phyloP scores from a whole-genome alignment of 78 protist species.

The Monocercomonoides exilis region DNA sequence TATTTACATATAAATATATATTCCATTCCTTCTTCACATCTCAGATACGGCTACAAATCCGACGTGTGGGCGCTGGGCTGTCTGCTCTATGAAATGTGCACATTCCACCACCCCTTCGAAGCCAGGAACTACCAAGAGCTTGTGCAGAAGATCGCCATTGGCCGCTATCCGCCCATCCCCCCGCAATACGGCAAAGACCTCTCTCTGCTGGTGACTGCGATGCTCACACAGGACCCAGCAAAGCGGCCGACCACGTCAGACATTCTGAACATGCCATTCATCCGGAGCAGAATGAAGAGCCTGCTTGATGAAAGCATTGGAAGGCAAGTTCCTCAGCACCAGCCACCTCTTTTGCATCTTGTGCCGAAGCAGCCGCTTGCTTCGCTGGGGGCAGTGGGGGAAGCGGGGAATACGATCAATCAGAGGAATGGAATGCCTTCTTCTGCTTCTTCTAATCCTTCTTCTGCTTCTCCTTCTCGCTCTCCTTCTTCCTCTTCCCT shows the following conservation, averaged over 20 bases:
- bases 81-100: slow-evolving; percentile 13
- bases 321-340: no score
- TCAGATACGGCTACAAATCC: slow-evolving; percentile 11
- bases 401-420: no score
- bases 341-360: no score
- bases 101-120: slow-evolving; percentile 17
- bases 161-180: background rate
- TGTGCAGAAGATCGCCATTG: background rate
- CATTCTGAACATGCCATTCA: background rate
- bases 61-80: slow-evolving; percentile 42
- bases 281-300: background rate
- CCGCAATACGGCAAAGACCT: no score
- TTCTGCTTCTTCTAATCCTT: no score
- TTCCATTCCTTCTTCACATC: no score
- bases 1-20: no score
- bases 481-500: no score
- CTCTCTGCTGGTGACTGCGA: background rate
- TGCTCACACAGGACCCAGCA: background rate
- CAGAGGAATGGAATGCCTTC: no score
- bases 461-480: no score
- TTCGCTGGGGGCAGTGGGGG: no score
- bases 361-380: no score
- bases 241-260: background rate
- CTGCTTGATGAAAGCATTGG: background rate
- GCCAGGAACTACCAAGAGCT: slow-evolving; percentile 4